These are phyloP conservation scores for Ajuga chamaepitys DNA, from an alignment of 257 asterid genomes.

Conservation along the genomic window DNA sequence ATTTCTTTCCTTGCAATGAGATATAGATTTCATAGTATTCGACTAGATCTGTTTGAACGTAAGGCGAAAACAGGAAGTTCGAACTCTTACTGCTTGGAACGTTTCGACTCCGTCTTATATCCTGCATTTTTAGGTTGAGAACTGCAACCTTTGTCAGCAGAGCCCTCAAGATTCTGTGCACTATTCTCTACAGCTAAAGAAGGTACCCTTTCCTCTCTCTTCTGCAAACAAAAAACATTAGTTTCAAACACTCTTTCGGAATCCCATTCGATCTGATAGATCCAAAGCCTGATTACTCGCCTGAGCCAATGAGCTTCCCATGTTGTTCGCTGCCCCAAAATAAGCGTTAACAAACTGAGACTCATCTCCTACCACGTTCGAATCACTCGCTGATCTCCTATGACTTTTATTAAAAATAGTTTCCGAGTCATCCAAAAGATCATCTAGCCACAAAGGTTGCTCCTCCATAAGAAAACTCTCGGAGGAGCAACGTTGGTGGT, in stretches of 20 bases:
- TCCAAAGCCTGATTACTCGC: constrained; percentile 25
- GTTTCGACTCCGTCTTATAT: constrained; percentile 54
- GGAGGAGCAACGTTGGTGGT: constrained; percentile 55
- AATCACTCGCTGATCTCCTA: constrained; percentile 71
- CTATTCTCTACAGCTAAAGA: constrained; percentile 25
- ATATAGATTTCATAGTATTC: background rate
- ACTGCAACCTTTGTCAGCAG: constrained; percentile 28
- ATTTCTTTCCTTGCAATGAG: background rate
- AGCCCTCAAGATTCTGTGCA: constrained; percentile 27
- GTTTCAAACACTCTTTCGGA: background rate
- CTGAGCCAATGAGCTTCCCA: constrained; percentile 5
- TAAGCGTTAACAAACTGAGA: constrained; percentile 4
- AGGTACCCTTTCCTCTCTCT: constrained; percentile 21
- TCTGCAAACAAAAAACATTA: constrained; percentile 19
- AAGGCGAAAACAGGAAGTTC: background rate
- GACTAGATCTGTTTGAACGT: background rate
- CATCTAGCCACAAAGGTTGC: constrained; percentile 82
- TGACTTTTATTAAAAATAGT: constrained; percentile 28
- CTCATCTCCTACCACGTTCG: constrained; percentile 31
- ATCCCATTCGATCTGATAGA: background rate
- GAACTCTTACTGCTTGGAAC: constrained; percentile 60
- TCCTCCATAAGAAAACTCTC: constrained; percentile 57
- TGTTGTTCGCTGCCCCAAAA: constrained; percentile 7
- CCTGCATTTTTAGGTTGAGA: constrained; percentile 38
- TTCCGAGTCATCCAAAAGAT: constrained; percentile 59